These are phyloP conservation scores for Ceratobasidium sp. DNA, from an alignment of 1,284 basidiomycete genomes.

Conservation along the genomic window DNA sequence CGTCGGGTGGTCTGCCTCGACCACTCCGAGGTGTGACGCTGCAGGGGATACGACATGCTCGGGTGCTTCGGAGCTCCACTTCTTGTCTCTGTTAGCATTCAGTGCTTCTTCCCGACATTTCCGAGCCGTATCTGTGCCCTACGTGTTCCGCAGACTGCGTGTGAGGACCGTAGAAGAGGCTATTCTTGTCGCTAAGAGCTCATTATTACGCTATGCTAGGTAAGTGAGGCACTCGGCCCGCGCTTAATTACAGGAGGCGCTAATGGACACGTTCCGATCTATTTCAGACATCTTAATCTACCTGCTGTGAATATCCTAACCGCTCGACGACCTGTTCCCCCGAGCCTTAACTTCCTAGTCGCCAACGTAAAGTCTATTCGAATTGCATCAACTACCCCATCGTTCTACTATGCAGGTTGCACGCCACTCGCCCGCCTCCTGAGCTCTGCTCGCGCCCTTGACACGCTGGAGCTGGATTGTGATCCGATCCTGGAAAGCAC, in stretches of 20 bases:
- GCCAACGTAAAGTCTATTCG: constrained; percentile 15
- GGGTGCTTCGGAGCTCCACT: background rate
- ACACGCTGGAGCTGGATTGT: constrained; percentile 25
- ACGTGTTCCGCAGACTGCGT: constrained; percentile 14
- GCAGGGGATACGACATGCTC: too few species aligned
- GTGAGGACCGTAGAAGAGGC: constrained; percentile 30
- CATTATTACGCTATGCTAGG: constrained; percentile 2
- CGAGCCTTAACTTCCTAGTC: background rate
- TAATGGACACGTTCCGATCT: too few species aligned
- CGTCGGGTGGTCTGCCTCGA: background rate
- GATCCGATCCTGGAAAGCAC: constrained; percentile 6
- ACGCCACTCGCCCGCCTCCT: constrained; percentile 23
- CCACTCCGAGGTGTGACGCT: too few species aligned
- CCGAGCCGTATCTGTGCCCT: constrained; percentile 1
- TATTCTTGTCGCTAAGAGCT: background rate
- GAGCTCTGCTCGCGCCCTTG: background rate
- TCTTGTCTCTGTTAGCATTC: constrained; percentile 18
- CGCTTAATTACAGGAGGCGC: background rate
- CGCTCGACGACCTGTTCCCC: constrained; percentile 13
- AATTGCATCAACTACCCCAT: constrained; percentile 2
- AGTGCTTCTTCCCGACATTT: constrained; percentile 9
- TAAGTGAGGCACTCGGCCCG: background rate
- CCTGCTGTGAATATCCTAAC: constrained; percentile 30
- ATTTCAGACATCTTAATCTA: constrained; percentile 30
- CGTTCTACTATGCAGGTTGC: constrained; percentile 16